phyloP scores from a whole-genome alignment of 768 basidiomycete species.

The Rhodotorula toruloides region DNA sequence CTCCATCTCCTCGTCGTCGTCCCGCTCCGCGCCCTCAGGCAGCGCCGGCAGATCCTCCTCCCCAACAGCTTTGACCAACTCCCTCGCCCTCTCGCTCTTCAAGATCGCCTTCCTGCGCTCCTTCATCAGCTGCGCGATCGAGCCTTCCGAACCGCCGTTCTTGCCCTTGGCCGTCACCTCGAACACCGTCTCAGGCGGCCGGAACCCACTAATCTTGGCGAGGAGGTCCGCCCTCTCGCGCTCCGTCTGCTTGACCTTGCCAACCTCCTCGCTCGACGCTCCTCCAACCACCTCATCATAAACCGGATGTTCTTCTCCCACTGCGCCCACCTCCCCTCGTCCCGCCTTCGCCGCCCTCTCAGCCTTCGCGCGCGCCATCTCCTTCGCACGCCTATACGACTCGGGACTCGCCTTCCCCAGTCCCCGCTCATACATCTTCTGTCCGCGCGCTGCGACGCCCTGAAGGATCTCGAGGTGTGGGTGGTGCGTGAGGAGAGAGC shows the following conservation, averaged over 20 bases:
- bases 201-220: constrained; percentile 71
- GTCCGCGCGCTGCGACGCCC: constrained; percentile 80
- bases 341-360: constrained; percentile 57
- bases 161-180: constrained; percentile 76
- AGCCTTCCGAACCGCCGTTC: constrained; percentile 57
- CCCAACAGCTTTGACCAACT: constrained; percentile 26
- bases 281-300: constrained; percentile 36
- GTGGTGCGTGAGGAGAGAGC: constrained; percentile 57
- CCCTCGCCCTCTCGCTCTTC: constrained; percentile 47
- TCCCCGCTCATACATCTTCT: constrained; percentile 88
- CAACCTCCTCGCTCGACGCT: not conserved
- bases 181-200: constrained; percentile 81
- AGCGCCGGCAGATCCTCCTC: constrained; percentile 43
- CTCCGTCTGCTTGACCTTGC: constrained; percentile 48
- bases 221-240: constrained; percentile 63
- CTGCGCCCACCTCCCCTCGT: constrained; percentile 51
- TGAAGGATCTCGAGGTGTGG: constrained; percentile 55
- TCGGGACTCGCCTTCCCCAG: constrained; percentile 81
- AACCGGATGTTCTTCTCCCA: constrained; percentile 65
- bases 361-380: constrained; percentile 56
- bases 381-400: constrained; percentile 83
- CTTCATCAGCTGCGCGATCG: constrained; percentile 68
- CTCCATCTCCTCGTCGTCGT: constrained; percentile 51
- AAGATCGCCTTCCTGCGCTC: constrained; percentile 70
- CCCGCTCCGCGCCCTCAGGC: constrained; percentile 38